A percentile compares a stretch with the other conserved stretches of the same genome.
Evolutionary conservation across 768 basidiomycete species (phyloP).

Genomic region (Psilocybe tampanensis): DNA sequence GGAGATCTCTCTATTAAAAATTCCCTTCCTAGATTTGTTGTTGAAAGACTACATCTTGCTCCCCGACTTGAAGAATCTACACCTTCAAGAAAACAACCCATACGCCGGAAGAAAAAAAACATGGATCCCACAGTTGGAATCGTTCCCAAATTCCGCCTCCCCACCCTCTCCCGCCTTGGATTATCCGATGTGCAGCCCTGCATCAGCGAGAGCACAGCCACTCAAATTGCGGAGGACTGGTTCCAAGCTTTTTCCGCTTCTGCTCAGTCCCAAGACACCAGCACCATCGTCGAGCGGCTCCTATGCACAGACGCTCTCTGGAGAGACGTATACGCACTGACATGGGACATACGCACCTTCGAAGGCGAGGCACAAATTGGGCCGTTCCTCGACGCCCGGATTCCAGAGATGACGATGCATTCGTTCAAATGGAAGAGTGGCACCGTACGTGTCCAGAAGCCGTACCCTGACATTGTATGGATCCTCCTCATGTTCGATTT

Average conservation of each 20-base stretch:
- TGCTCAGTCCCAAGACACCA: slow-evolving; percentile 13
- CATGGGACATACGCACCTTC: slow-evolving; percentile 57
- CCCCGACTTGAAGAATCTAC: background rate
- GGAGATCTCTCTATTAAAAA: background rate
- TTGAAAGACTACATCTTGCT: background rate
- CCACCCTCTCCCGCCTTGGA: slow-evolving; percentile 29
- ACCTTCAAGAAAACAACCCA: background rate
- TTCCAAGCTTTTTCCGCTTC: slow-evolving; percentile 22
- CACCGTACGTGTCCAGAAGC: slow-evolving; percentile 33
- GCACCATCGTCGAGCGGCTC: slow-evolving; percentile 19
- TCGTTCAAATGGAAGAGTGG: slow-evolving; percentile 23
- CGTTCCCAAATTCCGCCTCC: slow-evolving; percentile 24
- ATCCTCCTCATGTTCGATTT: slow-evolving; percentile 60
- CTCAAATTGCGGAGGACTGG: slow-evolving; percentile 32
- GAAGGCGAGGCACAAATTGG: slow-evolving; percentile 35
- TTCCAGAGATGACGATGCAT: slow-evolving; percentile 16
- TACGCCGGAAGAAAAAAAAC: too few species aligned
- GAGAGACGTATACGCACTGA: slow-evolving; percentile 55
- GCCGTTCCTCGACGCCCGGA: slow-evolving; percentile 40
- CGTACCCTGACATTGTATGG: slow-evolving; percentile 58
- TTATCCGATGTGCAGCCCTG: slow-evolving; percentile 18
- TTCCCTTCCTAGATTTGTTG: background rate
- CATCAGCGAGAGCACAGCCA: slow-evolving; percentile 20
- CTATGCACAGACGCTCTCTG: slow-evolving; percentile 36
- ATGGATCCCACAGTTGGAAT: background rate